These are phyloP conservation scores for Xylaria curta DNA, from an alignment of 495 filamentous ascomycete species.

Conservation along the genomic window DNA sequence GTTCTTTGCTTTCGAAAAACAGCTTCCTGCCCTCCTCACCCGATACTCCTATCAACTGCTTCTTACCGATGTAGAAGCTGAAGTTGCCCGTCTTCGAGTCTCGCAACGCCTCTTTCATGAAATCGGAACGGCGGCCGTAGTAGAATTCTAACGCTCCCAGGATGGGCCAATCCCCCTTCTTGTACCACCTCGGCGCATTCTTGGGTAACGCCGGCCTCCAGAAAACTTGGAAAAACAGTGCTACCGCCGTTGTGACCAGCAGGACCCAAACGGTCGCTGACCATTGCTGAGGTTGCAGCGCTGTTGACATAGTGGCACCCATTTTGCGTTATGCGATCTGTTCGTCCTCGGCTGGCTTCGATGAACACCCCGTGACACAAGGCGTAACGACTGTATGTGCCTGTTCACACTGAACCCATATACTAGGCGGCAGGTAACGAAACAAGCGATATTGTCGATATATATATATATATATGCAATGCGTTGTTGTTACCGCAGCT, in stretches of 20 bases:
- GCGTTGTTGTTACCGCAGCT: neutral
- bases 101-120: slow-evolving; percentile 17
- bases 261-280: slow-evolving; percentile 25
- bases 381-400: neutral
- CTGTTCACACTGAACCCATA: slow-evolving; percentile 7
- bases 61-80: slow-evolving; percentile 56
- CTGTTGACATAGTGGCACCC: neutral
- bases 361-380: neutral
- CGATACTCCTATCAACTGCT: slow-evolving; percentile 47
- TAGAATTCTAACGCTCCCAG: slow-evolving; percentile 34
- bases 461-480: neutral
- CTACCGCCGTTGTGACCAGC: slow-evolving; percentile 7
- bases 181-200: slow-evolving; percentile 29
- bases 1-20: slow-evolving; percentile 51
- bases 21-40: slow-evolving; percentile 48
- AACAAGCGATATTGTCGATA: neutral
- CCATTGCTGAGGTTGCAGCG: slow-evolving; percentile 18
- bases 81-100: slow-evolving; percentile 47
- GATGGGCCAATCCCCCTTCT: slow-evolving; percentile 32
- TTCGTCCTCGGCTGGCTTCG: neutral
- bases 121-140: slow-evolving; percentile 32
- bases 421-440: neutral
- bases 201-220: slow-evolving; percentile 32
- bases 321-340: slow-evolving; percentile 4
- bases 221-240: slow-evolving; percentile 20